Conservation (phyloP, 1,139 yeast genomes). For the Blastobotrys apis region DNA sequence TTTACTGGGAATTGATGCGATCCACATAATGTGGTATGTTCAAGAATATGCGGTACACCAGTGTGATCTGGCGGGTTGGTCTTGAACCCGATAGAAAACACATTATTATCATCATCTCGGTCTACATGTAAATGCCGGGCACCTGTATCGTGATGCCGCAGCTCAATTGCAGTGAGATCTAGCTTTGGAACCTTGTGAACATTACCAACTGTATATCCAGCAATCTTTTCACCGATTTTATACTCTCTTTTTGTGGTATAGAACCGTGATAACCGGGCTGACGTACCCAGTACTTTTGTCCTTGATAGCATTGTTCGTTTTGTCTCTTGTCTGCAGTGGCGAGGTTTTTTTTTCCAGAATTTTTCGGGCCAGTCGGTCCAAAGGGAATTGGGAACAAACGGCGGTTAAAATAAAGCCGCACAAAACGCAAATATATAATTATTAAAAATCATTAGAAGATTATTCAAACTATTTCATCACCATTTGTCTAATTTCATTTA, state of each 20-base stretch:
- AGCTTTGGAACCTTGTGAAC: constrained; percentile 75
- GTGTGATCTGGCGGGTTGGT: constrained; percentile 92
- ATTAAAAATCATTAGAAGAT: neutral
- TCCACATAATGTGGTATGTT: constrained; percentile 94
- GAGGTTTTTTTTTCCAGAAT: too few relatives aligned
- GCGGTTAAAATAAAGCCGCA: too few relatives aligned
- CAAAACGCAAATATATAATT: neutral
- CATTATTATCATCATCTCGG: constrained; percentile 67
- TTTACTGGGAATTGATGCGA: constrained; percentile 85
- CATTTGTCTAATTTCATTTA: constrained; percentile 54
- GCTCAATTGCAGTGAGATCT: constrained; percentile 70
- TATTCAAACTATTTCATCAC: constrained; percentile 33
- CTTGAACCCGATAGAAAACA: constrained; percentile 83
- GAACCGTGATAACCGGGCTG: too few relatives aligned
- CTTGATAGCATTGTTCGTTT: too few relatives aligned
- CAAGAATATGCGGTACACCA: constrained; percentile 94
- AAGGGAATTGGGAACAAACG: neutral
- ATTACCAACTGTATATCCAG: constrained; percentile 61
- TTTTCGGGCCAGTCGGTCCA: too few relatives aligned
- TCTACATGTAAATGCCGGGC: constrained; percentile 83
- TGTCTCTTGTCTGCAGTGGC: too few relatives aligned
- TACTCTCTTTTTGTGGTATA: constrained; percentile 6
- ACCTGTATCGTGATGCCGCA: constrained; percentile 65
- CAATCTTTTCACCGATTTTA: constrained; percentile 50
- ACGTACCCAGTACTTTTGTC: too few relatives aligned